phyloP scores from a whole-genome alignment of 108 stramenopile species.

The Cyclotella cryptica region DNA sequence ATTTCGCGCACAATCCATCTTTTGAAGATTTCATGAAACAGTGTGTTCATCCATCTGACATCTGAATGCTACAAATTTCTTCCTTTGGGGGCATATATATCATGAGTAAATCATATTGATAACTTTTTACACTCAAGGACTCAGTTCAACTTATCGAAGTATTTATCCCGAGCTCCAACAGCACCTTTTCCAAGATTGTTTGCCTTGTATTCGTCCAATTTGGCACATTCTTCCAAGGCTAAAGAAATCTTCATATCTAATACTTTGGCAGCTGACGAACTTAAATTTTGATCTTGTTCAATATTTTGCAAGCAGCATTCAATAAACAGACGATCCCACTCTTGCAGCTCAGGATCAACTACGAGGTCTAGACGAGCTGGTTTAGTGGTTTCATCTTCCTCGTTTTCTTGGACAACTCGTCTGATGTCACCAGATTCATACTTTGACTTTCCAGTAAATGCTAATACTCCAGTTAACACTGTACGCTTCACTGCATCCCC shows the following conservation, averaged over 20 bases:
- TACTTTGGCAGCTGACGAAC: constrained; percentile 28
- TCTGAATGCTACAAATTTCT: too few relatives aligned
- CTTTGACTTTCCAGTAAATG: constrained; percentile 46
- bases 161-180: neutral
- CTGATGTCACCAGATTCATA: constrained; percentile 53
- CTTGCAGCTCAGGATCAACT: constrained; percentile 42
- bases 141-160: neutral
- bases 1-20: constrained; percentile 19
- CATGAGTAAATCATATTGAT: constrained; percentile 13
- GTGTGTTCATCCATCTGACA: constrained; percentile 65
- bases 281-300: neutral
- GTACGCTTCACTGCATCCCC: constrained; percentile 50
- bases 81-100: too few relatives aligned
- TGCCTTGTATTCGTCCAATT: neutral
- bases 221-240: constrained; percentile 46
- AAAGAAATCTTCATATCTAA: constrained; percentile 52
- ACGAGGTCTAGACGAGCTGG: constrained; percentile 28
- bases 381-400: constrained; percentile 14
- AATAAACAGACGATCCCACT: constrained; percentile 46
- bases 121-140: neutral
- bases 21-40: constrained; percentile 82
- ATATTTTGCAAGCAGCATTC: constrained; percentile 28
- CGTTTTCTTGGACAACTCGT: constrained; percentile 30
- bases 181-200: neutral
- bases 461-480: constrained; percentile 38